Evolutionary conservation across 768 basidiomycete genomes (phyloP).

Genomic region (Tephrocybe sp.): DNA sequence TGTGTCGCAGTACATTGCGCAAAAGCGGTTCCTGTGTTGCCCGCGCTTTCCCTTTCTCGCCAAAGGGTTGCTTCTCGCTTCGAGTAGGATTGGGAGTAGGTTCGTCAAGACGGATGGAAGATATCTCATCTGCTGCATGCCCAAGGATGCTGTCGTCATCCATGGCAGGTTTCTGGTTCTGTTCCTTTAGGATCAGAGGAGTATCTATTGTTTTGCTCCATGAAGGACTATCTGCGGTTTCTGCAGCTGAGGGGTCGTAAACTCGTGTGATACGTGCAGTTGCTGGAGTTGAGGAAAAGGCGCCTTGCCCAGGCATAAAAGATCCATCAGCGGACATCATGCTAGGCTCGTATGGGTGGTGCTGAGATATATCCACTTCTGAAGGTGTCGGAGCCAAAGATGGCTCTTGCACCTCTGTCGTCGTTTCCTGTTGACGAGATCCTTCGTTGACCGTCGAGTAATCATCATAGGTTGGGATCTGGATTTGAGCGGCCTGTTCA

Average conservation of each 20-base stretch:
- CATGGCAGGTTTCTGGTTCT: slow-evolving; percentile 50
- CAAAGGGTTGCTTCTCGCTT: slow-evolving; percentile 20
- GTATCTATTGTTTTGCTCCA: slow-evolving; percentile 77
- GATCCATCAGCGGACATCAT: slow-evolving; percentile 61
- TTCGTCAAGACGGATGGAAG: slow-evolving; percentile 20
- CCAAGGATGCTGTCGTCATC: slow-evolving; percentile 32
- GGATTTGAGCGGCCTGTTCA: slow-evolving; percentile 87
- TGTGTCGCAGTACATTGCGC: slow-evolving; percentile 51
- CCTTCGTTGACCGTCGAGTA: slow-evolving; percentile 55
- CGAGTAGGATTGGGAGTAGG: slow-evolving; percentile 18
- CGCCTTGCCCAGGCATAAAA: slow-evolving; percentile 70
- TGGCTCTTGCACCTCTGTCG: slow-evolving; percentile 22
- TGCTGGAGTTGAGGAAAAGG: slow-evolving; percentile 79
- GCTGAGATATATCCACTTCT: slow-evolving; percentile 19
- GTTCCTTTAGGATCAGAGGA: slow-evolving; percentile 65
- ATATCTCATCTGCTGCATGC: slow-evolving; percentile 14
- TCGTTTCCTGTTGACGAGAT: slow-evolving; percentile 37
- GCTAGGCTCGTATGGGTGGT: slow-evolving; percentile 36
- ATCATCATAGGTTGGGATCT: slow-evolving; percentile 73
- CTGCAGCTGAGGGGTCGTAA: slow-evolving; percentile 35
- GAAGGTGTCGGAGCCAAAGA: slow-evolving; percentile 18
- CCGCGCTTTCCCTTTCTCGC: slow-evolving; percentile 46
- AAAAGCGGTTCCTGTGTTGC: slow-evolving; percentile 40
- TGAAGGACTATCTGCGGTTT: slow-evolving; percentile 50
- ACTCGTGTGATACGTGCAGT: slow-evolving; percentile 37